These are phyloP conservation scores for Elaeis oleifera DNA, from an alignment of 202 grass and related monocot genomes.

Conservation along the genomic window DNA sequence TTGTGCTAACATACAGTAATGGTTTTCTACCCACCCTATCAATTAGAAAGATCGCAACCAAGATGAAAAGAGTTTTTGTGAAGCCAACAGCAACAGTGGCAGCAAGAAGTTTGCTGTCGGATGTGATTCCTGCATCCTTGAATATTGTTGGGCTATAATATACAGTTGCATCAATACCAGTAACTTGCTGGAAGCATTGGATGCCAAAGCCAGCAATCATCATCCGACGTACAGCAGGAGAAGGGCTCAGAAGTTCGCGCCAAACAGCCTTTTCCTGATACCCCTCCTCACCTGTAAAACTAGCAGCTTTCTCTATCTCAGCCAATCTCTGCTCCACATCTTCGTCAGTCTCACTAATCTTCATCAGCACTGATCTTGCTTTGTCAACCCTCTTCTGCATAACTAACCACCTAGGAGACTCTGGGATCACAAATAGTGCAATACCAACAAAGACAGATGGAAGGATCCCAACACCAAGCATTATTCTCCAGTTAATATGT, in stretches of 20 bases:
- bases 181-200: conserved; percentile 90
- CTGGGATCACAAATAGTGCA: conserved; percentile 68
- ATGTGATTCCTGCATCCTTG: conserved; percentile 64
- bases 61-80: conserved; percentile 82
- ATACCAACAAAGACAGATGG: conserved; percentile 76
- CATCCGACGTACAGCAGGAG: conserved; percentile 60
- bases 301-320: conserved; percentile 75
- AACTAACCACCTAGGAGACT: conserved; percentile 89
- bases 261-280: conserved; percentile 66
- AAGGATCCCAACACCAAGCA: conserved; percentile 77
- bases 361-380: conserved; percentile 54
- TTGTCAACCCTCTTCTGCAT: conserved; percentile 74
- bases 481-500: conserved; percentile 89
- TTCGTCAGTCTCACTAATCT: conserved; percentile 62
- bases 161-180: conserved; percentile 85
- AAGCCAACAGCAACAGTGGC: conserved; percentile 78
- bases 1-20: conserved; percentile 80
- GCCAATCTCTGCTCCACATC: conserved; percentile 59
- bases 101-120: conserved; percentile 70
- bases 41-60: conserved; percentile 84
- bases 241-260: conserved; percentile 74
- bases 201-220: conserved; percentile 67
- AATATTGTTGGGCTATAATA: conserved; percentile 88
- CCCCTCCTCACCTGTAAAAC: conserved; percentile 29
- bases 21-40: conserved; percentile 85